These are phyloP conservation scores for Coemansia furcata DNA, from an alignment of 192 early-diverging fungal genomes.

Conservation along the genomic window DNA sequence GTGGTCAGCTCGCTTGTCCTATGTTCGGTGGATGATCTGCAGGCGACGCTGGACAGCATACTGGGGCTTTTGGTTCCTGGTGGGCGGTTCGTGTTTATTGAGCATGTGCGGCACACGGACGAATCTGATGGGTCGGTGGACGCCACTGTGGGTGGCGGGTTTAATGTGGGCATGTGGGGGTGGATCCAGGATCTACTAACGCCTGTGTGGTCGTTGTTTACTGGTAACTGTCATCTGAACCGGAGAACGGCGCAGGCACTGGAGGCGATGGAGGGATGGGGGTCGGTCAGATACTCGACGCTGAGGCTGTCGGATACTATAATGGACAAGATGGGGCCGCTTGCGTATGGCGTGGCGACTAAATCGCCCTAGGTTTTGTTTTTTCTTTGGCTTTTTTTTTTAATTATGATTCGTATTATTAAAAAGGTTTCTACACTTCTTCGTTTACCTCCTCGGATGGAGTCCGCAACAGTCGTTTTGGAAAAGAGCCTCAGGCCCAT, in stretches of 20 bases:
- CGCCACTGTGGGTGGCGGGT: not conserved
- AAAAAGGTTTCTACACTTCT: not conserved
- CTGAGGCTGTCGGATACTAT: not conserved
- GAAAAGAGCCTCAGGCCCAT: not conserved
- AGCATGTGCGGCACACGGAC: conserved; percentile 41
- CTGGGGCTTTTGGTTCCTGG: conserved; percentile 32
- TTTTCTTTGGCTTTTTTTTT: not conserved
- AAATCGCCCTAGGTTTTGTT: conserved; percentile 9
- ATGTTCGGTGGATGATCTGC: conserved; percentile 29
- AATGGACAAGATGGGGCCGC: conserved; percentile 16
- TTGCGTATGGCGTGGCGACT: conserved; percentile 31
- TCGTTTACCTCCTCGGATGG: not conserved
- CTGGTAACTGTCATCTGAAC: conserved; percentile 34
- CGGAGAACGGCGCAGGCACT: conserved; percentile 21
- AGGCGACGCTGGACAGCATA: conserved; percentile 23
- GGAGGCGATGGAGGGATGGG: conserved; percentile 20
- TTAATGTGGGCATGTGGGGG: conserved; percentile 15
- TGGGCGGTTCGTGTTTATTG: conserved; percentile 34
- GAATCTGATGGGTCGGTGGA: conserved; percentile 5
- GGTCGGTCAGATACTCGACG: conserved; percentile 15
- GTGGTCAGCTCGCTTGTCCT: conserved; percentile 35
- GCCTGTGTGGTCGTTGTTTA: conserved; percentile 12
- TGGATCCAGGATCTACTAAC: conserved; percentile 12
- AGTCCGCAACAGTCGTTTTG: conserved; percentile 1
- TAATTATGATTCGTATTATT: not conserved